Base-by-base conservation (phyloP, 1,284 basidiomycete species). In the Leccinum angustisporum region DNA sequence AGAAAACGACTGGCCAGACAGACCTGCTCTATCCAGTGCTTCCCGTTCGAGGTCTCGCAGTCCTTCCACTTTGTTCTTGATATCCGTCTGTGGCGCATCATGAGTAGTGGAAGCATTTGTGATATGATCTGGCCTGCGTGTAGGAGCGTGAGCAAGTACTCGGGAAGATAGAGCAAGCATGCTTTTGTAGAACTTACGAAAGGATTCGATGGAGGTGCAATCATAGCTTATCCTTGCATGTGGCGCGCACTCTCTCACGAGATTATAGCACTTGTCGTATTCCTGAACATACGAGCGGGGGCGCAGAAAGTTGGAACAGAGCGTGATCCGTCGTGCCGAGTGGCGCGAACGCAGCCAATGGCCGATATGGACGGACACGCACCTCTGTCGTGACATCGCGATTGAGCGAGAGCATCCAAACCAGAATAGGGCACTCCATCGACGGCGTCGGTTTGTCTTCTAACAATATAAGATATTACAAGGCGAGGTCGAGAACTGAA, bases 21-120 rank as follows among this genome's bases (percentile, higher is more conserved):
- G 62, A 88, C 88, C 80, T 89, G 88, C 66, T 91, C 88, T 61
- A 92, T 92, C 86, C 87, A 91, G 65, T 88, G 89, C 66, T 92
- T 92, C 46, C 88, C 88, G 40, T 78, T 81, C 1, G 80, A 69
- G 0, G 83, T 87, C 33, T 79, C 74, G 61, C 81, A 80, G 64
- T 91, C 88, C 60, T 80, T 78, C 90, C 90, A 92, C 64, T 86
- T 86, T 18, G 84, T 76, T 18, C 90, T 81, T 3, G 90, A 88
- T 72, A 92, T 88, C 31, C 89, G 84, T 62, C 90, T 80, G 72
- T 92, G 90, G 16, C 90, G 79, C 90, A 92, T 92, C 88, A 92
- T 91, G 66, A 92, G 83, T 14, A 91, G 78, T 0, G 90, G 90
- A n/a, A 92, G 78, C 77, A 91, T 86, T 63, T 86, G 80, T 21